Evolutionary conservation across 1,139 yeast genomes (phyloP).

Genomic region (Tardiomyces blankii): DNA sequence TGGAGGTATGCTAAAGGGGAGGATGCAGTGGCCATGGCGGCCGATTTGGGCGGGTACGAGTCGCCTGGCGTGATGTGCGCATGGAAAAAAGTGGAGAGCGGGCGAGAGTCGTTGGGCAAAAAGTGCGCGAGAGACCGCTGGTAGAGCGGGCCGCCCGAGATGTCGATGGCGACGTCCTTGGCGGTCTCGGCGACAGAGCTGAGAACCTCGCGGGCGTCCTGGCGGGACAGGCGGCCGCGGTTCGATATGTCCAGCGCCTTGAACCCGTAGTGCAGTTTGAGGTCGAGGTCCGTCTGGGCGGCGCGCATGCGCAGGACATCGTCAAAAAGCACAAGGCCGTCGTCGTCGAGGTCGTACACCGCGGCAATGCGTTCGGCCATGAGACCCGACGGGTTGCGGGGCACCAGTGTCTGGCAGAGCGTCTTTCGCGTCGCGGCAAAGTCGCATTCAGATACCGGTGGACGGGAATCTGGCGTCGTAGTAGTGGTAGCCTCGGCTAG

Average conservation of each 20-base stretch:
- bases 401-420: constrained; percentile 3
- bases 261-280: neutral
- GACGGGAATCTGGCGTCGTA: neutral
- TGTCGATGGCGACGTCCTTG: neutral
- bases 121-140: neutral
- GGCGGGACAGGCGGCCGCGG: neutral
- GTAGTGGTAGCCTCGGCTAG: neutral
- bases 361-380: constrained; percentile 3
- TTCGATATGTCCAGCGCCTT: neutral
- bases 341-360: constrained; percentile 15
- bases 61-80: neutral
- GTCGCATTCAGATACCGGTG: neutral
- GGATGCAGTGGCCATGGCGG: neutral
- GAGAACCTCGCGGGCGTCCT: neutral
- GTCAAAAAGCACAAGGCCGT: constrained; percentile 17
- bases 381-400: constrained; percentile 4
- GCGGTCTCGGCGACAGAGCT: neutral
- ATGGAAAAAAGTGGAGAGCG: neutral
- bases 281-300: neutral
- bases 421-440: constrained; percentile 2
- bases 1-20: neutral
- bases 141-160: neutral
- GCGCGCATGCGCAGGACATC: constrained; percentile 7
- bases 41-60: neutral
- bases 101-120: neutral